phyloP scores from a whole-genome alignment of 257 asterid species.

The Avicennia marina region DNA sequence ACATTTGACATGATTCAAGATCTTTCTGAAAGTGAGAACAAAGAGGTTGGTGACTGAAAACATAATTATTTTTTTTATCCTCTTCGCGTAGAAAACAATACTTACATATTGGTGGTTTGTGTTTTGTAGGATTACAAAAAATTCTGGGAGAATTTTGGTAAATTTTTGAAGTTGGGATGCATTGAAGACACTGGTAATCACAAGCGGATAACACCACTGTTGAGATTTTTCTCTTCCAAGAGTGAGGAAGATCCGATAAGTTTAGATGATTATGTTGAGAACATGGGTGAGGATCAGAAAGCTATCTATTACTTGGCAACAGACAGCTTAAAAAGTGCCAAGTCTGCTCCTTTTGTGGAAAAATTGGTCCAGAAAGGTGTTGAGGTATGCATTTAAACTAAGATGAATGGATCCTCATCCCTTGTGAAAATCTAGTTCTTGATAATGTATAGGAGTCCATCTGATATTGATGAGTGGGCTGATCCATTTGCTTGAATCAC shows the following conservation, averaged over 20 bases:
- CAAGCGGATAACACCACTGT: conserved; percentile 75
- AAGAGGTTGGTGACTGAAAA: conserved; percentile 50
- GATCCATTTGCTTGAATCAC: conserved; percentile 3
- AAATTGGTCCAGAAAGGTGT: conserved; percentile 83
- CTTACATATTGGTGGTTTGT: conserved; percentile 6
- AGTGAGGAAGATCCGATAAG: conserved; percentile 87
- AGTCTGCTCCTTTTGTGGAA: conserved; percentile 94
- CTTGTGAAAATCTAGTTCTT: conserved; percentile 2
- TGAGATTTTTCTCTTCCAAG: conserved; percentile 89
- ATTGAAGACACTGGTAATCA: conserved; percentile 96
- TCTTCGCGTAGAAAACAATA: not conserved
- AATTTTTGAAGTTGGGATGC: conserved; percentile 88
- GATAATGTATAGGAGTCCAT: not conserved
- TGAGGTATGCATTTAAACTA: conserved; percentile 50
- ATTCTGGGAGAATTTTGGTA: conserved; percentile 97
- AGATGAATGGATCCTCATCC: not conserved
- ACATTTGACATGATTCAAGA: conserved; percentile 99
- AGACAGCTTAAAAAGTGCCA: conserved; percentile 95
- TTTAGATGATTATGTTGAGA: conserved; percentile 87
- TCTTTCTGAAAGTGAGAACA: conserved; percentile 82
- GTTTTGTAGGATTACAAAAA: conserved; percentile 74
- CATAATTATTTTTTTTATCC: not conserved
- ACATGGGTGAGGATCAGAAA: conserved; percentile 90
- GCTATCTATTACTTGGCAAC: conserved; percentile 94
- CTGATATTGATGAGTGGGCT: not conserved